Conservation (phyloP, 2,329 filamentous ascomycete genomes). For the Fusarium odoratissimum region DNA sequence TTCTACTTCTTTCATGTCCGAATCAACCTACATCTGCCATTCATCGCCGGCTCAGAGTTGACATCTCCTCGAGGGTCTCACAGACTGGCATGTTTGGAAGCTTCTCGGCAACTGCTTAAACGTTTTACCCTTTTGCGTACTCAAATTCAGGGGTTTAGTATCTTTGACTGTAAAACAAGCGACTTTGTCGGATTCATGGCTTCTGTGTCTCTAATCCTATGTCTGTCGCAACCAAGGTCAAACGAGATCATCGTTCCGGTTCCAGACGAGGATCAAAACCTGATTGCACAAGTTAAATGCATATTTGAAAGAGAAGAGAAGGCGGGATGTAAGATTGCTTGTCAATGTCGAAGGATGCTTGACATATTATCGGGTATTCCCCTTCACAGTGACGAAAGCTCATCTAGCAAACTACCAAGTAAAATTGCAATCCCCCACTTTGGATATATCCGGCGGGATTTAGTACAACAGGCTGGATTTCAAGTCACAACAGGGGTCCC, state of each 20-base stretch:
- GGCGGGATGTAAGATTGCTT: neutral
- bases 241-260: no score
- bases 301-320: neutral
- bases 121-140: neutral
- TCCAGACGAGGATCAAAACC: neutral
- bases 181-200: neutral
- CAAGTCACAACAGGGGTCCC: fast-evolving
- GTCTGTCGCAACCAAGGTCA: neutral
- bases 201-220: neutral
- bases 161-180: neutral
- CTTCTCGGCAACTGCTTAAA: neutral
- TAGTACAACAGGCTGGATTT: neutral
- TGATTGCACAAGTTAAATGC: neutral
- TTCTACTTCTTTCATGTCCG: neutral
- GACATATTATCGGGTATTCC: neutral
- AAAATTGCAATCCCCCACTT: neutral
- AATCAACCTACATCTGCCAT: neutral
- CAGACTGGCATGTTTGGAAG: neutral
- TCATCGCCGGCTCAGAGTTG: neutral
- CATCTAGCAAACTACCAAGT: neutral
- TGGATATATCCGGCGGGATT: neutral
- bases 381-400: neutral
- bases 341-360: neutral
- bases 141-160: neutral
- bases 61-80: neutral